Conservation (phyloP, 2,329 filamentous ascomycete species). For the Xylariaceae sp. region DNA sequence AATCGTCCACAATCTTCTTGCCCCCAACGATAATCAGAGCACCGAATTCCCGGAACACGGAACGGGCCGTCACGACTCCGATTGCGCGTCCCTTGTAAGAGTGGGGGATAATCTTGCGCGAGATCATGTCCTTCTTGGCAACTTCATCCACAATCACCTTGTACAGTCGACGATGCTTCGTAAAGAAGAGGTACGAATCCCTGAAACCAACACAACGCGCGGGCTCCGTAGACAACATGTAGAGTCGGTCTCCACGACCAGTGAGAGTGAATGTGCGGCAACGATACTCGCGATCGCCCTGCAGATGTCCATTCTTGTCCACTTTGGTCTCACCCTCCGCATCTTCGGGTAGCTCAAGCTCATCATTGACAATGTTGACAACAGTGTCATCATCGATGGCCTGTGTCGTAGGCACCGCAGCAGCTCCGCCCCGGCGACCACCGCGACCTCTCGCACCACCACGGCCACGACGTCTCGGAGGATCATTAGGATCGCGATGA, state of each 20-base stretch:
- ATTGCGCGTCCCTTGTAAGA: constrained; percentile 98
- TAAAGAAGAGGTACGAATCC: constrained; percentile 98
- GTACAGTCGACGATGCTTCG: constrained; percentile 91
- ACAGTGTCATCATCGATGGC: constrained; percentile 90
- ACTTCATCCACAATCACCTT: constrained; percentile 98
- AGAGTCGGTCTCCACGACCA: constrained; percentile 76
- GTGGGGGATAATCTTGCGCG: constrained; percentile 90
- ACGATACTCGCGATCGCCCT: constrained; percentile 83
- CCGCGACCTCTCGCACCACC: constrained; percentile 66
- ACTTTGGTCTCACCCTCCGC: constrained; percentile 88
- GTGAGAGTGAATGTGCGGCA: constrained; percentile 91
- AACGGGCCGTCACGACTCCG: constrained; percentile 91
- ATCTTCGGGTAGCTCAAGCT: constrained; percentile 83
- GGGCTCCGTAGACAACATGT: constrained; percentile 98
- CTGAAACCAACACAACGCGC: constrained; percentile 94
- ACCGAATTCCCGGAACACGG: constrained; percentile 95
- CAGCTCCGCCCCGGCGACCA: constrained; percentile 58
- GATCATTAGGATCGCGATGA: constrained; percentile 47
- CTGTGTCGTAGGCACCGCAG: constrained; percentile 72
- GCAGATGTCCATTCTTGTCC: constrained; percentile 77
- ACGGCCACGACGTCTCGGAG: constrained; percentile 60
- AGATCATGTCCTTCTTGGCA: constrained; percentile 96
- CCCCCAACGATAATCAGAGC: constrained; percentile 91
- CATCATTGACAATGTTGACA: constrained; percentile 85
- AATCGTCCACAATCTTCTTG: constrained; percentile 81